phyloP scores from a whole-genome alignment of 768 basidiomycete species.

The Amanita exitialis region DNA sequence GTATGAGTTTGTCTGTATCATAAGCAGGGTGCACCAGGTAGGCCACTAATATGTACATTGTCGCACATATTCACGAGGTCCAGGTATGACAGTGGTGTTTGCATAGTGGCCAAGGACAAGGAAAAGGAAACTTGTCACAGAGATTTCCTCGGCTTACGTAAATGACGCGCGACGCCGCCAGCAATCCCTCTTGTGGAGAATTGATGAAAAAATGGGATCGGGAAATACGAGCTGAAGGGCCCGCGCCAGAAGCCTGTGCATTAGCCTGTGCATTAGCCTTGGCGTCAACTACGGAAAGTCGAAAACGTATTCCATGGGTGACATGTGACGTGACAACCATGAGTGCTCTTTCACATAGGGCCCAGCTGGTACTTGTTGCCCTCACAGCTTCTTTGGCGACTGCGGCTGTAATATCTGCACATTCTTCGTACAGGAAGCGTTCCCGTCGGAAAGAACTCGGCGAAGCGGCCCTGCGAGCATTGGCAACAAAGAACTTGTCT shows the following conservation, averaged over 20 bases:
- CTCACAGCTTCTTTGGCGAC: slow-evolving; percentile 54
- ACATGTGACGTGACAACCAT: slow-evolving; percentile 10
- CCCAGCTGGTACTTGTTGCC: slow-evolving; percentile 60
- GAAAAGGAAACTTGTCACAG: background rate
- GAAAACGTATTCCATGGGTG: too few relatives aligned
- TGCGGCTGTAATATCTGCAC: slow-evolving; percentile 46
- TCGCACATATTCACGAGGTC: slow-evolving; percentile 62
- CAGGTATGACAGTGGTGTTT: slow-evolving; percentile 34
- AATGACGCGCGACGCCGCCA: too few relatives aligned
- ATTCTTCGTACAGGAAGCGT: slow-evolving; percentile 37
- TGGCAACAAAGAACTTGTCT: slow-evolving; percentile 21
- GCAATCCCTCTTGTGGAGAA: too few relatives aligned
- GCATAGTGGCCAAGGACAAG: background rate
- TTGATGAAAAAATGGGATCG: too few relatives aligned
- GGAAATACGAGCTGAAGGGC: too few relatives aligned
- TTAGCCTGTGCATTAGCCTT: too few relatives aligned
- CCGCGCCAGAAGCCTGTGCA: too few relatives aligned
- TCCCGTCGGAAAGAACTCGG: slow-evolving; percentile 44
- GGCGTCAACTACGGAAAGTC: too few relatives aligned
- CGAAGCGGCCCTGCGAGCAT: slow-evolving; percentile 44
- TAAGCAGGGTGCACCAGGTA: slow-evolving; percentile 18
- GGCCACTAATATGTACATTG: slow-evolving; percentile 41
- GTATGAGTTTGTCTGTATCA: slow-evolving; percentile 36
- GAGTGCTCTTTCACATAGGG: slow-evolving; percentile 40
- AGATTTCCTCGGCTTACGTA: background rate